Conservation (phyloP, 176 grass and related monocot genomes). For the Paspalum notatum region DNA sequence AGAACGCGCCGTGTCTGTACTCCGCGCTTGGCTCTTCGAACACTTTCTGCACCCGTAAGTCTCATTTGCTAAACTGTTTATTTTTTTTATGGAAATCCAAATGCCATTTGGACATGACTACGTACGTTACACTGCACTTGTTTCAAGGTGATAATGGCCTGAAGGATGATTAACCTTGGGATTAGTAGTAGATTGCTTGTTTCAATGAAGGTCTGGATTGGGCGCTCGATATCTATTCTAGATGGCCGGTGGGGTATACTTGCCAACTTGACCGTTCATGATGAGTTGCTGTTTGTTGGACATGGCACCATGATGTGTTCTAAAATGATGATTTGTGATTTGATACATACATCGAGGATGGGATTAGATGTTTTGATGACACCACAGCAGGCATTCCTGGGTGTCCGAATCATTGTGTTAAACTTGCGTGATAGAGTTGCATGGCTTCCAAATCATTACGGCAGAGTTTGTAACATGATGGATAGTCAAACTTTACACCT, state of each 20-base stretch:
- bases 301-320: constrained; percentile 16
- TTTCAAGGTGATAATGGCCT: background rate
- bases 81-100: background rate
- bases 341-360: constrained; percentile 26
- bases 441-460: constrained; percentile 38
- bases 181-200: background rate
- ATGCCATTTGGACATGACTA: background rate
- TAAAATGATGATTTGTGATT: constrained; percentile 13
- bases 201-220: constrained; percentile 1
- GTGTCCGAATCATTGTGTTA: constrained; percentile 45
- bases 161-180: background rate
- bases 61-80: background rate
- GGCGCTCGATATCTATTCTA: background rate
- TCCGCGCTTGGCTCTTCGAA: constrained; percentile 92
- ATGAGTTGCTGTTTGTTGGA: constrained; percentile 28
- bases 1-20: constrained; percentile 80
- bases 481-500: constrained; percentile 11
- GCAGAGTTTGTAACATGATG: constrained; percentile 18
- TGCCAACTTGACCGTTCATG: constrained; percentile 23
- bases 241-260: background rate
- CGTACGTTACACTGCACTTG: background rate
- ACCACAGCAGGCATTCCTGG: constrained; percentile 20
- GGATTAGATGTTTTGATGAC: constrained; percentile 20
- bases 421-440: constrained; percentile 28
- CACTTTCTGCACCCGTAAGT: constrained; percentile 99